These are phyloP conservation scores for Pythium plurisporium DNA, from an alignment of 352 stramenopile species.

Conservation along the genomic window DNA sequence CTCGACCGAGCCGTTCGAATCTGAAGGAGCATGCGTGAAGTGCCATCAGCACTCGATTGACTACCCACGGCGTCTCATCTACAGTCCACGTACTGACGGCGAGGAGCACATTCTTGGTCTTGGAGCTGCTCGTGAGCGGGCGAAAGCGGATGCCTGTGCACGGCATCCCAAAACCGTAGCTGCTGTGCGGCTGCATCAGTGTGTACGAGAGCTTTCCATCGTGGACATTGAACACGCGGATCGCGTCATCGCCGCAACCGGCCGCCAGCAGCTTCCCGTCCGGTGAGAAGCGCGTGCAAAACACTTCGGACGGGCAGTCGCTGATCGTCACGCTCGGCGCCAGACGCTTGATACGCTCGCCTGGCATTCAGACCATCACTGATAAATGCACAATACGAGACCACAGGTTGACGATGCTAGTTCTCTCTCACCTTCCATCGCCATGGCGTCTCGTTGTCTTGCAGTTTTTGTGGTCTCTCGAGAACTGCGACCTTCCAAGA, in stretches of 20 bases:
- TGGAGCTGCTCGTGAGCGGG: slow-evolving; percentile 68
- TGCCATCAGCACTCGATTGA: no score
- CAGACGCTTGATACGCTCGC: slow-evolving; percentile 53
- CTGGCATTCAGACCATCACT: no score
- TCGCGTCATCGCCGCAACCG: slow-evolving; percentile 81
- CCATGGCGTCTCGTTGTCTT: not conserved
- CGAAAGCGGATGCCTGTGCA: slow-evolving; percentile 84
- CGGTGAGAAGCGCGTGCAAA: slow-evolving; percentile 83
- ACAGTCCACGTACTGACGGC: slow-evolving; percentile 61
- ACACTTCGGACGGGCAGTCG: slow-evolving; percentile 85
- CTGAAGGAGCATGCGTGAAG: no score
- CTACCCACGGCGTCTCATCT: no score
- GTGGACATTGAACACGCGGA: slow-evolving; percentile 80
- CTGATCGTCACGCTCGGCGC: slow-evolving; percentile 81
- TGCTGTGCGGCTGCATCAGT: slow-evolving; percentile 68
- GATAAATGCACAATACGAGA: no score
- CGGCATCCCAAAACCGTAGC: slow-evolving; percentile 71
- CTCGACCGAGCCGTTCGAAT: slow-evolving; percentile 85
- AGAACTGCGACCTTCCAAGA: slow-evolving; percentile 10
- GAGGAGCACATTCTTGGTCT: slow-evolving; percentile 91
- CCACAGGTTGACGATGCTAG: no score
- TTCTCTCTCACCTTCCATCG: slow-evolving; percentile 12
- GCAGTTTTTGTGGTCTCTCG: not conserved
- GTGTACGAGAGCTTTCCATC: slow-evolving; percentile 80
- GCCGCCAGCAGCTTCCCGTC: slow-evolving; percentile 81